These are phyloP conservation scores for Alternaria postmessia DNA, from an alignment of 2,329 filamentous ascomycete species.

Conservation along the genomic window DNA sequence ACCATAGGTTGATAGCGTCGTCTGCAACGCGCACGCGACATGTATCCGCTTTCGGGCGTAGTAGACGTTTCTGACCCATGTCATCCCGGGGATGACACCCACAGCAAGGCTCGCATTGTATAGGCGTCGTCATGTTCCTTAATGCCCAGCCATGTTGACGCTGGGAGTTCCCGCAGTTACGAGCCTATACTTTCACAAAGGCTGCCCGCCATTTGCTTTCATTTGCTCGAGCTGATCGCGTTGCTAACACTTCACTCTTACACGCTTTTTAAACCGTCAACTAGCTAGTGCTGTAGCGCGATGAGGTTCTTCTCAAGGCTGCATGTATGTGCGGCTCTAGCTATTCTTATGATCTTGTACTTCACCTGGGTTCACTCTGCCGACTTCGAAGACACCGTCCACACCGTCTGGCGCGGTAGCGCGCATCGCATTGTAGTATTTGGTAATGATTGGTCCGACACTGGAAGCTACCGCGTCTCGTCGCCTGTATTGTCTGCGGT, in stretches of 20 bases:
- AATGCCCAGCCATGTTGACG: slow-evolving; percentile 22
- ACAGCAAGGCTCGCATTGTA: slow-evolving; percentile 9
- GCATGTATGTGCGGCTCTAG: slow-evolving; percentile 35
- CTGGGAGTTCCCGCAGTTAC: slow-evolving; percentile 15
- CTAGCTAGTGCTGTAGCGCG: background rate
- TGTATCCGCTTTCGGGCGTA: slow-evolving; percentile 20
- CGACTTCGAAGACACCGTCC: slow-evolving; percentile 36
- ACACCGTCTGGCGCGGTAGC: slow-evolving; percentile 39
- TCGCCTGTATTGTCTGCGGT: slow-evolving; percentile 33
- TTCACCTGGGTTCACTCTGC: slow-evolving; percentile 42
- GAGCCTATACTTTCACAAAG: slow-evolving; percentile 21
- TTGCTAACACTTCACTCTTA: background rate
- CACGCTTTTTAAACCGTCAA: background rate
- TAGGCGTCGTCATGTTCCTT: slow-evolving; percentile 35
- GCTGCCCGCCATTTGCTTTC: slow-evolving; percentile 23
- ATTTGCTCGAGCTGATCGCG: slow-evolving; percentile 3
- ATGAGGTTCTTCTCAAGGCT: slow-evolving; percentile 47
- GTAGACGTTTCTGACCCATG: slow-evolving; percentile 14
- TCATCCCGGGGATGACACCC: slow-evolving; percentile 4
- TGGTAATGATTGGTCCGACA: slow-evolving; percentile 52
- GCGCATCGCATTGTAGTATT: slow-evolving; percentile 49
- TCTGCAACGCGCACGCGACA: slow-evolving; percentile 23
- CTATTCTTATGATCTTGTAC: slow-evolving; percentile 41
- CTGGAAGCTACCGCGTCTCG: slow-evolving; percentile 45
- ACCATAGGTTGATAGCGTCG: background rate